Evolutionary conservation across 2,329 filamentous ascomycete genomes (phyloP), one percentile per base, ranked within the genome.

Genomic region (Epichloe brachyelytri): DNA sequence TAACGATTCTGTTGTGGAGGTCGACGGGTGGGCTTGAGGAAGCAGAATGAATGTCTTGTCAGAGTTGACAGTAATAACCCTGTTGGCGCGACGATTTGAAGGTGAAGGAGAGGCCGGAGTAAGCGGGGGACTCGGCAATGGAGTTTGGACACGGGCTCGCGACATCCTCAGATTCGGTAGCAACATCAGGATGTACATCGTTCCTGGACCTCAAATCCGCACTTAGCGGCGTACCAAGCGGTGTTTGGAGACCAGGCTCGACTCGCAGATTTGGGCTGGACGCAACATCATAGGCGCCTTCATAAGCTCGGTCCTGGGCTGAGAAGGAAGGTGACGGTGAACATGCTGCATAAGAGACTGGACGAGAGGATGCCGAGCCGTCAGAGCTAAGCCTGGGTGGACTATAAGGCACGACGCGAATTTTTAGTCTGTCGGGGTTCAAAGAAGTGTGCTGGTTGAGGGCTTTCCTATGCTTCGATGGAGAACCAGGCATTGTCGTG

Each of bases 11-110:
- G 61, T 58, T 51, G 58, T 57, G 10, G 63, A 66, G 5, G 61
- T 63, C 12, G 56, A 52, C 11, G 61, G 59, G 37, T 53, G 52
- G n/a, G 60, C 53, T 43, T 72, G 59, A 61, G 63, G 64, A 55
- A 71, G 55, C 51, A 80, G 63, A 15, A 76, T 78, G 57, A 82
- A 81, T 4, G 78, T 81, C 63, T 79, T 79, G 62, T 81, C 75
- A 5, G 76, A 62, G 57, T 80, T 70, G 30, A 81, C 65, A 49
- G 70, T 71, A 53, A 81, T 71, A 33, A 72, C 60, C 54, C 71
- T 62, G 19, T 55, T 60, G 10, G 50, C 44, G 38, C 64, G 64
- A 44, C 62, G 60, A 39, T 48, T 48, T 12, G 63, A 62, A 19
- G 64, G 54, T 11, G 63, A 59, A 20, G 61, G 52, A 33, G 63